Conservation (phyloP, 345 rosid genomes). For the Draba incana region DNA sequence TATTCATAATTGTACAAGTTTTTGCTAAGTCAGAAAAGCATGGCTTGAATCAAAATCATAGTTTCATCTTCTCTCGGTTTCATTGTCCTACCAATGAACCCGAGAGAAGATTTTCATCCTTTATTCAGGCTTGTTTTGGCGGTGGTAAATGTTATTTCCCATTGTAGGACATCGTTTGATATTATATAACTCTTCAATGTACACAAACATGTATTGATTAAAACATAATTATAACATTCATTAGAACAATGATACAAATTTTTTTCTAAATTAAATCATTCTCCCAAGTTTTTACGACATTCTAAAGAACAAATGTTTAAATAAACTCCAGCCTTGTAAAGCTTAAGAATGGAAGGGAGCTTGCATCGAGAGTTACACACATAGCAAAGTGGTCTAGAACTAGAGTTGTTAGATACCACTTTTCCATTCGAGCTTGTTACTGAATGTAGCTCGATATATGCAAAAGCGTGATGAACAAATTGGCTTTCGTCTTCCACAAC, state of each 20-base stretch:
- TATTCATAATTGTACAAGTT: background rate
- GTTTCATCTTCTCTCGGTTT: too few relatives aligned
- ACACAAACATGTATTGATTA: background rate
- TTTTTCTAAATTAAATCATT: background rate
- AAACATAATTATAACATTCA: constrained; percentile 3
- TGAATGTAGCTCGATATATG: background rate
- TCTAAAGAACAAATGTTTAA: background rate
- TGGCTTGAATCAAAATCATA: too few relatives aligned
- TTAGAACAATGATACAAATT: background rate
- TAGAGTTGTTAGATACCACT: background rate
- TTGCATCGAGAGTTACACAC: background rate
- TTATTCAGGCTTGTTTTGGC: too few relatives aligned
- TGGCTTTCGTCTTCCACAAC: too few relatives aligned
- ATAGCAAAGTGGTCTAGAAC: background rate
- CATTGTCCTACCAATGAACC: too few relatives aligned
- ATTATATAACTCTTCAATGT: too few relatives aligned
- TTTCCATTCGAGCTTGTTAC: background rate
- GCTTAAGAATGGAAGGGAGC: background rate
- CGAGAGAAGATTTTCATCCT: too few relatives aligned
- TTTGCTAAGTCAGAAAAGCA: too few relatives aligned
- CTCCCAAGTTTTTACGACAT: background rate
- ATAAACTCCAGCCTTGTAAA: background rate
- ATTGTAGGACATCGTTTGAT: too few relatives aligned
- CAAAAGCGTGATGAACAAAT: too few relatives aligned
- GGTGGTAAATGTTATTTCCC: too few relatives aligned